Conservation (phyloP, 2,329 filamentous ascomycete genomes). For the Tolypocladium capitatum region DNA sequence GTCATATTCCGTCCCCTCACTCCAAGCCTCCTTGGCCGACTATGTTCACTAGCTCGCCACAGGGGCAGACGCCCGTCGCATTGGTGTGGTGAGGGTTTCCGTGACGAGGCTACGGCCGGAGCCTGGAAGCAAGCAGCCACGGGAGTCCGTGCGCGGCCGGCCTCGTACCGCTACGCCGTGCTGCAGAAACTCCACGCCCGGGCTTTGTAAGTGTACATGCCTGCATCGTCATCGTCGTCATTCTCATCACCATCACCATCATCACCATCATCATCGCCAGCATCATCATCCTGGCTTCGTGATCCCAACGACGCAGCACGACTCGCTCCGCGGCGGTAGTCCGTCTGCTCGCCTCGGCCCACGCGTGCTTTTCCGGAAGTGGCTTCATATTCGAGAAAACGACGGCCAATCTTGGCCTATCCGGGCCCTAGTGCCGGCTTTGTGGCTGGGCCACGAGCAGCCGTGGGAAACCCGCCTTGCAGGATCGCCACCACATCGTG, state of each 20-base stretch:
- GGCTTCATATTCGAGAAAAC: not conserved
- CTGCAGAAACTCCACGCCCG: not conserved
- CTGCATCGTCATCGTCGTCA: no score
- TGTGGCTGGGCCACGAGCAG: not conserved
- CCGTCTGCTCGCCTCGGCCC: not conserved
- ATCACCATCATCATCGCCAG: no score
- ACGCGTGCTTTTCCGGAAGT: no score
- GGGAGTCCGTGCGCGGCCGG: not conserved
- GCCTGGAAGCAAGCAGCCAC: not conserved
- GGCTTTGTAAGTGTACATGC: no score
- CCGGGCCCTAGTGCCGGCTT: not conserved
- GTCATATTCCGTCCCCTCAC: not conserved
- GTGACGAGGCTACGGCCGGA: not conserved
- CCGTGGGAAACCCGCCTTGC: not conserved
- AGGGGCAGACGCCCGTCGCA: no score
- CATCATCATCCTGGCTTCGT: not conserved
- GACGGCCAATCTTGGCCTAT: not conserved
- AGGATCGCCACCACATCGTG: not conserved
- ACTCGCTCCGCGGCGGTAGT: not conserved
- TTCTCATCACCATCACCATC: no score
- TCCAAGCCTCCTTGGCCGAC: no score
- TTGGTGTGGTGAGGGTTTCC: no score
- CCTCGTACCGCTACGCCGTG: not conserved
- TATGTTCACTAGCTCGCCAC: not conserved
- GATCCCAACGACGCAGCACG: not conserved